Base-by-base conservation (phyloP, 2,329 filamentous ascomycete species). In the Alternaria ventricosa region DNA sequence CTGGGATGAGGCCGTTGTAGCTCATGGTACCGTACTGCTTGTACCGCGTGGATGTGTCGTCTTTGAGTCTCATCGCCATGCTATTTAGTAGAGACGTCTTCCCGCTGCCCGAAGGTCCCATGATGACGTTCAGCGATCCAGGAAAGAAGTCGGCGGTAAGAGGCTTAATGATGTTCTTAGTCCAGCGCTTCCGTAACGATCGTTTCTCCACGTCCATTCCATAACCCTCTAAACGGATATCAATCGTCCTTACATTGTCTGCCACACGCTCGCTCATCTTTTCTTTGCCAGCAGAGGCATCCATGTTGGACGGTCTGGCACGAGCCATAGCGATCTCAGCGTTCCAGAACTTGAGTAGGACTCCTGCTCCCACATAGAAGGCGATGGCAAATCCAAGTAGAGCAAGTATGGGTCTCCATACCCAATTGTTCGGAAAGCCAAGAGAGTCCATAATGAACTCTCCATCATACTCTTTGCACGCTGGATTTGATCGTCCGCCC, bases 101-200 rank as follows among this genome's bases (percentile, higher is more conserved):
- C 1, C 92, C 92, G 49, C 88, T 90, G 0, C 92, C 92, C 0
- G 90, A 93, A 0, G 92, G 92, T 0, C 92, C 92, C 91, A 94
- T 93, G 67, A 94, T 92, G 23, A 93, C 86, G 66, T 94, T 94
- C 13, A 94, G 75, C 13, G 86, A 82, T 0, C 91, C 90, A 0
- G 92, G 87, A 50, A 87, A 84, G 68, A 94, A 94, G 0, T 86
- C 87, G 0, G 90, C 83, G 1, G 85, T 89, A 12, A 94, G 84
- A 0, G 90, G 89, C 58, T 89, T 85, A 13, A 94, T 80, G 11
- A 94, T 93, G 0, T 78, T 71, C 69, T 78, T 78, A 1, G 73
- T 76, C 18, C 72, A 88, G 70, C 84, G 85, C 9, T 87, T 87
- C 2, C 81, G 79, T 0, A 84, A 62, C 0, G 84, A 83, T 25